Evolutionary conservation across 257 asterid species (phyloP), one percentile per base, ranked within the genome.

Genomic region (Fraxinus anomala): DNA sequence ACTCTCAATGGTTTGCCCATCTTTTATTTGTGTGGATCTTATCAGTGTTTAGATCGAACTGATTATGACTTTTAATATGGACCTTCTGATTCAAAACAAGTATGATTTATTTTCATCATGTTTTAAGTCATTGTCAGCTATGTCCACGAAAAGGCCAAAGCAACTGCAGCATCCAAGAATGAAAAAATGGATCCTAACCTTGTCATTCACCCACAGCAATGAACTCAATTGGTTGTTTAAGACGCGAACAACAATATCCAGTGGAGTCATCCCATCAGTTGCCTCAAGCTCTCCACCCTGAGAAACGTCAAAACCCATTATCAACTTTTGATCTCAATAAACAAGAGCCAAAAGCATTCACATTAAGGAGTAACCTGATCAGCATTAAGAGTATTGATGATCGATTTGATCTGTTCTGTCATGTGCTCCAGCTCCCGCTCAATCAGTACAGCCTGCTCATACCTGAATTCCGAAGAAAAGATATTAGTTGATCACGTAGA

Each of bases 241-340:
- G 82, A 96, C 94, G 70, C 94, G 91, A 73, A 96, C 97, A 34
- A 89, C 97, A 76, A 82, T 91, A 86, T 93, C 99, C 73, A 96
- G 82, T 9, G 99, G 98, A 84, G 83, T 81, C 95, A 91, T 87
- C 78, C 90, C 94, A 75, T 91, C 97, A 4, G 90, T 72, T 83
- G 91, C 91, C 82, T 88, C 93, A 75, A 88, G 89, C 87, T 89
- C 98, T 81, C 99, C 97, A 37, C 98, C 99, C 99, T 95, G 74
- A 72, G 76, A 51, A 70, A 79, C 34, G 28, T 6, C 68, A 30
- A 30, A 70, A 74, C 68, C 54, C 12, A 61, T 65, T 42, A 67
- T 69, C 44, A 56, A 79, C 74, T 59, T 24, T 14, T 42, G n/a
- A 80, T 75, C 66, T 28, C 76, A 21, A n/a, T 51, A 6, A 65